Percentiles rank a stretch among this genome's conserved stretches.
Conservation (phyloP, 2,329 filamentous ascomycete genomes). For the Ceratocystis huliohia region DNA sequence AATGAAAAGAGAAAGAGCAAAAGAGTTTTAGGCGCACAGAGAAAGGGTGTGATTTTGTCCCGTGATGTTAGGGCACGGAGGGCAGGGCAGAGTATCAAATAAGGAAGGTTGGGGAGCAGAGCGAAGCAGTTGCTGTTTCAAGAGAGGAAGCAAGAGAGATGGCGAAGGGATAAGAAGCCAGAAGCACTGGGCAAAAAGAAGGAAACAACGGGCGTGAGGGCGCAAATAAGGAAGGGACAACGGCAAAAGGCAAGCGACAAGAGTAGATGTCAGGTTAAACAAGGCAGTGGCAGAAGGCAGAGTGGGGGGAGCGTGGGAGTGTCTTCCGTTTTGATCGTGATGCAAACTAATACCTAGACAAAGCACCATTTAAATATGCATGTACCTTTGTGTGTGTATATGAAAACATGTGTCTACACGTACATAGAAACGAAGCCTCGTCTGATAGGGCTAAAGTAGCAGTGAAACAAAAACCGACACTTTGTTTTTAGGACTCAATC, state of each 20-base stretch:
- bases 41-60: background rate
- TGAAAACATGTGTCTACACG: background rate
- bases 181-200: background rate
- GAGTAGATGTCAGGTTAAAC: background rate
- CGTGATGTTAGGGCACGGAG: conserved; percentile 4
- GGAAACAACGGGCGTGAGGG: background rate
- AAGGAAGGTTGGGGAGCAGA: background rate
- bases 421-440: background rate
- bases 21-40: background rate
- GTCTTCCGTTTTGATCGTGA: background rate
- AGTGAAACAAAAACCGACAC: conserved; percentile 11
- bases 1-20: background rate
- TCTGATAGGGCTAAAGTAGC: conserved; percentile 5
- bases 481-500: background rate
- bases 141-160: background rate
- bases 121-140: background rate
- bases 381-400: background rate
- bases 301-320: background rate
- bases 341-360: conserved; percentile 1
- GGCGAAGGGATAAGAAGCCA: background rate
- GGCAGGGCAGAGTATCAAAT: background rate
- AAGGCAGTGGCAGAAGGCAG: background rate
- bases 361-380: background rate
- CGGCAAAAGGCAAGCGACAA: background rate
- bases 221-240: background rate